phyloP scores from a whole-genome alignment of 78 protist species.

The Diacronema lutheri region DNA sequence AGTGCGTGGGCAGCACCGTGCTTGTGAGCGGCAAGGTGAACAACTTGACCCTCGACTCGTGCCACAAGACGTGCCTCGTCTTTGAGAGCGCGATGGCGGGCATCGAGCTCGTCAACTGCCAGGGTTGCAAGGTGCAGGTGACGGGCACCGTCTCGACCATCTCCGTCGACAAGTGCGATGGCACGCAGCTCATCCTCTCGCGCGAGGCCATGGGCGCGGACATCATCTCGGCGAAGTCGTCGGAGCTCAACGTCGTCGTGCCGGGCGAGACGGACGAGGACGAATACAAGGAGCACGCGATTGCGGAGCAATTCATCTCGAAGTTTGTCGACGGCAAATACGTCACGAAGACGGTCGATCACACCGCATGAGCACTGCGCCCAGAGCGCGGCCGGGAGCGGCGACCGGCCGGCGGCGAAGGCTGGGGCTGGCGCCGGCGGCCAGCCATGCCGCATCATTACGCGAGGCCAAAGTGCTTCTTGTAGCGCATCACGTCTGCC shows the following conservation, averaged over 20 bases:
- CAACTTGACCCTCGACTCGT: constrained; percentile 71
- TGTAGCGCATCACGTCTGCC: too few species aligned
- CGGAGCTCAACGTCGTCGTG: constrained; percentile 75
- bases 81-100: constrained; percentile 71
- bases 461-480: too few species aligned
- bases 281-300: constrained; percentile 62
- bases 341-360: too few species aligned
- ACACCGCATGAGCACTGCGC: too few species aligned
- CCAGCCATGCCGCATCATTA: too few species aligned
- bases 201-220: constrained; percentile 58
- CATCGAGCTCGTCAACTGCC: constrained; percentile 78
- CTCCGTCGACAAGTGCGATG: constrained; percentile 76
- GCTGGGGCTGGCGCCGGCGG: too few species aligned
- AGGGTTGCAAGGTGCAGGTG: constrained; percentile 71
- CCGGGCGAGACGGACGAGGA: constrained; percentile 62
- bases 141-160: constrained; percentile 61
- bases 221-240: constrained; percentile 76
- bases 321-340: not conserved
- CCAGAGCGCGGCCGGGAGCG: too few species aligned
- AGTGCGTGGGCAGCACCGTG: constrained; percentile 59
- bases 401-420: too few species aligned
- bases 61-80: constrained; percentile 80
- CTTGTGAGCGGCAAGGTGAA: constrained; percentile 84
- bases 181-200: constrained; percentile 67
- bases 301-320: constrained; percentile 76